Evolutionary conservation across 176 grass and related monocot species (phyloP).

Genomic region (Zea mays): DNA sequence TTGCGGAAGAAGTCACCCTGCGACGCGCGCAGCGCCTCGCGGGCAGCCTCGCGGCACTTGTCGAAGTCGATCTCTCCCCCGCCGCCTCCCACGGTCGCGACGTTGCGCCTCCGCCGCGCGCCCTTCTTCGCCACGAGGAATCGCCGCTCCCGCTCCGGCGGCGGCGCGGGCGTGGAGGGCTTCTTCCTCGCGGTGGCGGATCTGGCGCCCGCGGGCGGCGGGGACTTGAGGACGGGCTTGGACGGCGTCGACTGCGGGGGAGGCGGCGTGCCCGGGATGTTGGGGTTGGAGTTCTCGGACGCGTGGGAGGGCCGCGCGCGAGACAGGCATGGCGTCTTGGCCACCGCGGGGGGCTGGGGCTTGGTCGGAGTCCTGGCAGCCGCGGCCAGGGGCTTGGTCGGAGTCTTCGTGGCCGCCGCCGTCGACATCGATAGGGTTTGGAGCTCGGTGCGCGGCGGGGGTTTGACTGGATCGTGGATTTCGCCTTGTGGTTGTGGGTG

Average conservation of each 20-base stretch:
- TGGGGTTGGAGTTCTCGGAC: constrained; percentile 81
- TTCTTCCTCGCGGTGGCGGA: constrained; percentile 53
- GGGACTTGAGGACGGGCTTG: constrained; percentile 46
- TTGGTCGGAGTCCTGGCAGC: constrained; percentile 49
- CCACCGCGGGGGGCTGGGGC: neutral
- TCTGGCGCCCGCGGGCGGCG: constrained; percentile 28
- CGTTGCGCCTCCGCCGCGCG: constrained; percentile 42
- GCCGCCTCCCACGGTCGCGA: neutral
- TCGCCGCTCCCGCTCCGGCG: constrained; percentile 50
- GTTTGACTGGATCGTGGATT: neutral
- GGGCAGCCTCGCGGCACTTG: constrained; percentile 64
- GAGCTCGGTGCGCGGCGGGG: neutral
- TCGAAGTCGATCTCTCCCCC: constrained; percentile 59
- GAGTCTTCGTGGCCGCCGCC: constrained; percentile 38
- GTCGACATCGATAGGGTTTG: constrained; percentile 37
- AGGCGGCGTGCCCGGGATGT: constrained; percentile 39
- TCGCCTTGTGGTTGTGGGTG: neutral
- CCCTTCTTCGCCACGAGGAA: constrained; percentile 86
- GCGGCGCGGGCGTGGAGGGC: constrained; percentile 19
- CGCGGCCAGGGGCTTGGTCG: constrained; percentile 24
- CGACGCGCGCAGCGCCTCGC: constrained; percentile 67
- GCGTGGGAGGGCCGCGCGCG: constrained; percentile 21
- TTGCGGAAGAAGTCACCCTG: constrained; percentile 79
- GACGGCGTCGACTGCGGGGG: constrained; percentile 5
- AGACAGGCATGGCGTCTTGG: constrained; percentile 2